phyloP scores from a whole-genome alignment of 1,284 basidiomycete species.

The Athelia psychrophila region DNA sequence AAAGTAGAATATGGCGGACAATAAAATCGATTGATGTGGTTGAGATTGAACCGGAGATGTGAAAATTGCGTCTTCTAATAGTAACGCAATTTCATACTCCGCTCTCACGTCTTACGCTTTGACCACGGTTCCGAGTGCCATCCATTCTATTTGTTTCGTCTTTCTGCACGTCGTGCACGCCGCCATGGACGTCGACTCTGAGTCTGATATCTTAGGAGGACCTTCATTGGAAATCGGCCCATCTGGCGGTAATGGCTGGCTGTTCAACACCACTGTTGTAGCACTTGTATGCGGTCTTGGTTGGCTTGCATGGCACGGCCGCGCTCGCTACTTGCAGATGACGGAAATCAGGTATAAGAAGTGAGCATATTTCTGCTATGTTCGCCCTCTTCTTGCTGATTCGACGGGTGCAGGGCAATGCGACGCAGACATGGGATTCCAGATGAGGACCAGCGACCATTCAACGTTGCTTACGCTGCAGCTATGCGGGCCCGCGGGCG shows the following conservation, averaged over 20 bases:
- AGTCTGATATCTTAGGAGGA: slow-evolving; percentile 69
- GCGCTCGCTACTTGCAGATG: background rate
- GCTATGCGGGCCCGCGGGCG: slow-evolving; percentile 48
- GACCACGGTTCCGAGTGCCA: slow-evolving; percentile 5
- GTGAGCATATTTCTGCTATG: background rate
- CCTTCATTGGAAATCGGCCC: slow-evolving; percentile 32
- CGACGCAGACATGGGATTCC: slow-evolving; percentile 78
- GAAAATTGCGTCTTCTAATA: background rate
- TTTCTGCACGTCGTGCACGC: slow-evolving; percentile 23
- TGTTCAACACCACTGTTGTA: background rate
- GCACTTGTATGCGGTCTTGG: background rate
- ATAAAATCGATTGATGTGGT: background rate
- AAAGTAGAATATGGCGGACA: background rate
- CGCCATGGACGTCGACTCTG: slow-evolving; percentile 54
- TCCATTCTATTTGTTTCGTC: slow-evolving; percentile 12
- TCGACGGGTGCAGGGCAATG: slow-evolving; percentile 34
- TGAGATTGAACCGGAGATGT: background rate
- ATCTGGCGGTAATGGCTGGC: background rate
- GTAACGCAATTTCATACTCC: background rate
- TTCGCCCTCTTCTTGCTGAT: slow-evolving; percentile 27
- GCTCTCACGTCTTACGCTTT: background rate
- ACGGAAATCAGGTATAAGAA: slow-evolving; percentile 1
- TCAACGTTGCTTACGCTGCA: slow-evolving; percentile 80
- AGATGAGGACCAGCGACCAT: slow-evolving; percentile 74
- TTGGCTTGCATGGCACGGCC: background rate